Conservation (phyloP, 306 rosid genomes). For the Fragaria vesca region DNA sequence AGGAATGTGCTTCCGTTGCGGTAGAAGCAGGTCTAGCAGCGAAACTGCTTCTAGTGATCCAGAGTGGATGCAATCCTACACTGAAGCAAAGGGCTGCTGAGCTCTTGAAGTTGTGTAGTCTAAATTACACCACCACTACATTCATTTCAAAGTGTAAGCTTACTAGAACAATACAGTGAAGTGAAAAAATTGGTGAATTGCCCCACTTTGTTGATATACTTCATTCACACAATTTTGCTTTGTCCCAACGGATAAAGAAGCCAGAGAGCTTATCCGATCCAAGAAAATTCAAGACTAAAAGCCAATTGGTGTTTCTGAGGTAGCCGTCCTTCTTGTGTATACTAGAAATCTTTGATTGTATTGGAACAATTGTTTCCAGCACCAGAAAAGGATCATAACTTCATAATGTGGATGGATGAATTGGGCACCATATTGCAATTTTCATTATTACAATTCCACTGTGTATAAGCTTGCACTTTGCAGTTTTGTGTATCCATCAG, state of each 20-base stretch:
- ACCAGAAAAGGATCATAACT: slow-evolving; percentile 24
- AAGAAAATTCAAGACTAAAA: slow-evolving; percentile 5
- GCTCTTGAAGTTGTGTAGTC: slow-evolving; percentile 72
- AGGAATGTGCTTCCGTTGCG: slow-evolving; percentile 63
- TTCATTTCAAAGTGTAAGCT: slow-evolving; percentile 87
- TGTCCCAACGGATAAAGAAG: slow-evolving; percentile 15
- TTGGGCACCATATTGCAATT: background rate
- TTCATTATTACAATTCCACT: slow-evolving; percentile 4
- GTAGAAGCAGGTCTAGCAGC: slow-evolving; percentile 84
- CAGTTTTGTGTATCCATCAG: background rate
- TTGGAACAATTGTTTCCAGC: slow-evolving; percentile 23
- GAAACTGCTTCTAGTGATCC: slow-evolving; percentile 72
- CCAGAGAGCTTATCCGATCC: slow-evolving; percentile 21
- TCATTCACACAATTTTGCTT: slow-evolving; percentile 3
- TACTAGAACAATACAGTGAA: slow-evolving; percentile 72
- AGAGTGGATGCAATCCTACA: slow-evolving; percentile 72
- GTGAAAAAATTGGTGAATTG: background rate
- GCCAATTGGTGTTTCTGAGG: slow-evolving; percentile 30
- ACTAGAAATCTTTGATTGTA: slow-evolving; percentile 13
- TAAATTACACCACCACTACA: slow-evolving; percentile 59
- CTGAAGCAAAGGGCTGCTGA: slow-evolving; percentile 68
- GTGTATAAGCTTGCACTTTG: slow-evolving; percentile 8
- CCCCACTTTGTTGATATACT: slow-evolving; percentile 35
- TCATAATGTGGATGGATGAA: slow-evolving; percentile 30
- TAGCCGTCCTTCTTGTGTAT: slow-evolving; percentile 29